Conservation (phyloP, 1,139 yeast species). For the Suhomyces taliae region DNA sequence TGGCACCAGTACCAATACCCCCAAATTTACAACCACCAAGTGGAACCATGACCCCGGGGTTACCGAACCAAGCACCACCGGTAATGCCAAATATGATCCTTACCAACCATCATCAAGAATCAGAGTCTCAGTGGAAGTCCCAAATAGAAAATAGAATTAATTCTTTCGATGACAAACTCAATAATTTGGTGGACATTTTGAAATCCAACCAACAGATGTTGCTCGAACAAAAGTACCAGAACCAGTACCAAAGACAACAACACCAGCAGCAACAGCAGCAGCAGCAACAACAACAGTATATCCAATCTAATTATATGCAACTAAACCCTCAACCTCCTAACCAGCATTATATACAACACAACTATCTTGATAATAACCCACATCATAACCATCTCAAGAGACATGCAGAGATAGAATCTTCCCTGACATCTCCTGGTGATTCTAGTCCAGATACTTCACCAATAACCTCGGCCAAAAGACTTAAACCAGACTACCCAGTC, state of each 20-base stretch:
- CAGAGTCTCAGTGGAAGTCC: slow-evolving; percentile 35
- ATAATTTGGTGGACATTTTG: slow-evolving; percentile 41
- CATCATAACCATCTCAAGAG: background rate
- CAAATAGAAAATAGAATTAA: slow-evolving; percentile 47
- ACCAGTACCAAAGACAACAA: background rate
- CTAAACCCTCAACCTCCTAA: background rate
- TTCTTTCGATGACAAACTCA: slow-evolving; percentile 48
- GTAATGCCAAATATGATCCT: slow-evolving; percentile 1
- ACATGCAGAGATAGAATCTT: background rate
- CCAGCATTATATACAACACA: background rate
- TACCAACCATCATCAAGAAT: slow-evolving; percentile 7
- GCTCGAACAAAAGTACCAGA: slow-evolving; percentile 19
- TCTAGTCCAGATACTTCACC: slow-evolving; percentile 1
- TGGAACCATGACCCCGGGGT: background rate
- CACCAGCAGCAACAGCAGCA: background rate
- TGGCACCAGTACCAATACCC: background rate
- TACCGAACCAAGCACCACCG: background rate
- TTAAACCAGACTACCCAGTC: background rate
- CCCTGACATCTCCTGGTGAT: background rate
- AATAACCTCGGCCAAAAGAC: background rate
- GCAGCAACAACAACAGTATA: background rate
- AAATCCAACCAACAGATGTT: slow-evolving; percentile 33
- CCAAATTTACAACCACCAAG: background rate
- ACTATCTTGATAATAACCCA: background rate
- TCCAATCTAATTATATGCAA: background rate